Evolutionary conservation across 148 eudicot genomes (phyloP).

Genomic region (Chenopodium album): DNA sequence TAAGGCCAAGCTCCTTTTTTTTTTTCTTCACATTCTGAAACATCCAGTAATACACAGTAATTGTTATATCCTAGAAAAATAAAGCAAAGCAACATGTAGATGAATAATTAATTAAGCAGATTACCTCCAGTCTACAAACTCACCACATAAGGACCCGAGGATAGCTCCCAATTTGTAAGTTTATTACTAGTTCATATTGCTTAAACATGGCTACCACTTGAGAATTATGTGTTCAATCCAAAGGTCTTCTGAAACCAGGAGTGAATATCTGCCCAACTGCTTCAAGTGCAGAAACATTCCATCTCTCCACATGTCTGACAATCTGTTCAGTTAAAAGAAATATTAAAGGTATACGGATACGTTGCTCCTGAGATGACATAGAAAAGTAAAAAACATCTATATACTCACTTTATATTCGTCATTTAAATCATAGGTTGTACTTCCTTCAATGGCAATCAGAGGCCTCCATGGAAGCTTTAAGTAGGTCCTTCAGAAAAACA

Average conservation of each 20-base stretch:
- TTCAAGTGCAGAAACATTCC: conserved; percentile 86
- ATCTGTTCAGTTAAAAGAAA: conserved; percentile 41
- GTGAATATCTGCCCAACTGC: conserved; percentile 90
- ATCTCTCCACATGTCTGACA: conserved; percentile 75
- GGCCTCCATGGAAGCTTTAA: conserved; percentile 97
- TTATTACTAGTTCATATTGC: neutral
- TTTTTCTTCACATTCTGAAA: no score
- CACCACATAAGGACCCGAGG: neutral
- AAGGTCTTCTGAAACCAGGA: conserved; percentile 37
- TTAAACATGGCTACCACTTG: conserved; percentile 6
- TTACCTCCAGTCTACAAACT: neutral
- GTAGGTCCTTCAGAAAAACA: conserved; percentile 59
- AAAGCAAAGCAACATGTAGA: neutral
- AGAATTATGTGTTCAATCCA: conserved; percentile 20
- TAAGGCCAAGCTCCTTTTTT: neutral
- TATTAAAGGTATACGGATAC: neutral
- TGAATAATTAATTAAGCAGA: neutral
- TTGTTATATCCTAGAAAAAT: neutral
- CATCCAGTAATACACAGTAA: neutral
- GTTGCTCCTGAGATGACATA: neutral
- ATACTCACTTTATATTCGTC: conserved; percentile 54
- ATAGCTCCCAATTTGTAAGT: neutral
- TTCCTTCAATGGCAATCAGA: conserved; percentile 72
- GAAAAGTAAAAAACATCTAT: neutral
- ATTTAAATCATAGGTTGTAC: conserved; percentile 62